Conservation (phyloP, 352 stramenopile genomes). For the Phytophthora pistaciae region DNA sequence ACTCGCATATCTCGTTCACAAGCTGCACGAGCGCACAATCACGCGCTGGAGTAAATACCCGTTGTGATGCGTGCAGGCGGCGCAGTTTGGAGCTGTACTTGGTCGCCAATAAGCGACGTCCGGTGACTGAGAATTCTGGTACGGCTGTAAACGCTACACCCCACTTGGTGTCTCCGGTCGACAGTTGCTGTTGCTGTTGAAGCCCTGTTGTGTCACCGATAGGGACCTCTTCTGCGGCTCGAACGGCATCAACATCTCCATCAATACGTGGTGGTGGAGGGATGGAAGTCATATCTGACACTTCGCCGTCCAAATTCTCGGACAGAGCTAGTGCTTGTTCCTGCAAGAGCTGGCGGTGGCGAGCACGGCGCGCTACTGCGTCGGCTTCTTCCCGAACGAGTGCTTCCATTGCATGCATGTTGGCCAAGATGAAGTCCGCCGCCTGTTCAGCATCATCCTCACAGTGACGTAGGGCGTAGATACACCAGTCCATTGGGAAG, state of each 20-base stretch:
- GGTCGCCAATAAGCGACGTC: conserved; percentile 68
- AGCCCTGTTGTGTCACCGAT: conserved; percentile 40
- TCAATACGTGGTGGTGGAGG: conserved; percentile 36
- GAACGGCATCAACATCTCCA: conserved; percentile 37
- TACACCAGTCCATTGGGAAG: conserved; percentile 90
- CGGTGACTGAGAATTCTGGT: conserved; percentile 86
- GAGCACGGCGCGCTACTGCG: conserved; percentile 47
- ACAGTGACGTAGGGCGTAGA: conserved; percentile 85
- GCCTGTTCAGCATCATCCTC: conserved; percentile 87
- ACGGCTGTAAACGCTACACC: conserved; percentile 89
- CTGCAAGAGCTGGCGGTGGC: conserved; percentile 58
- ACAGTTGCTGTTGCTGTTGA: conserved; percentile 28
- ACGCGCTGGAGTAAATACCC: conserved; percentile 68
- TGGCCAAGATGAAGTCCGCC: conserved; percentile 85
- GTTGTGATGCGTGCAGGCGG: conserved; percentile 71
- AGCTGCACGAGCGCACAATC: conserved; percentile 83
- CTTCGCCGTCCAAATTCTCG: conserved; percentile 26
- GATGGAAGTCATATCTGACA: conserved; percentile 5
- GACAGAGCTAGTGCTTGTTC: conserved; percentile 35
- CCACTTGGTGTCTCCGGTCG: conserved; percentile 74
- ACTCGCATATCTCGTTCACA: conserved; percentile 88
- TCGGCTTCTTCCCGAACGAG: conserved; percentile 84
- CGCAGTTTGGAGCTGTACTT: conserved; percentile 78
- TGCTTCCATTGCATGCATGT: conserved; percentile 86
- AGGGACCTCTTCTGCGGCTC: conserved; percentile 63